These are phyloP conservation scores for Haberlea rhodopensis DNA, from an alignment of 257 asterid genomes.

Conservation along the genomic window DNA sequence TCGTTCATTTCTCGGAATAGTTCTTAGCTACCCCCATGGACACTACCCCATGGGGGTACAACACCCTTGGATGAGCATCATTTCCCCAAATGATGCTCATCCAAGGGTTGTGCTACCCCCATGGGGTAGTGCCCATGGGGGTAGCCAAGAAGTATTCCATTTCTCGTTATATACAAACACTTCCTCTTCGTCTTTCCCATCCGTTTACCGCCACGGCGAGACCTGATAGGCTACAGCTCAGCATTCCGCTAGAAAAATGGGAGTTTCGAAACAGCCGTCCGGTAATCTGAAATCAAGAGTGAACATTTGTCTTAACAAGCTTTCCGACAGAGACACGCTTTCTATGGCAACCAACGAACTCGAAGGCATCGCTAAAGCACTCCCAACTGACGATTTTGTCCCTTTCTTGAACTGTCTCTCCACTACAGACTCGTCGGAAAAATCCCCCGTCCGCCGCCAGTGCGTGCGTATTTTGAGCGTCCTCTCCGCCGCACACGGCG, in stretches of 20 bases:
- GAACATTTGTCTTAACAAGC: constrained; percentile 55
- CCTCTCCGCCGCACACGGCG: constrained; percentile 73
- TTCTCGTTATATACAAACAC: background rate
- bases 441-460: constrained; percentile 89
- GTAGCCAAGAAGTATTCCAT: too few species aligned
- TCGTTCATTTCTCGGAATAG: constrained; percentile 11
- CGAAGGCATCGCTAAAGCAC: constrained; percentile 57
- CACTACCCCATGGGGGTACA: too few species aligned
- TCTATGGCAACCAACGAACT: constrained; percentile 68
- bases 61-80: too few species aligned
- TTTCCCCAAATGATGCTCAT: too few species aligned
- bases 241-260: constrained; percentile 24
- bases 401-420: constrained; percentile 66
- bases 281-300: constrained; percentile 60
- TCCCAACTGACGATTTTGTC: constrained; percentile 48
- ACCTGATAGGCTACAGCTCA: background rate
- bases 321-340: constrained; percentile 82
- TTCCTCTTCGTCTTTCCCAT: constrained; percentile 24
- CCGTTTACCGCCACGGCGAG: background rate
- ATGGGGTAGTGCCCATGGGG: too few species aligned
- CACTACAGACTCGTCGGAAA: constrained; percentile 65
- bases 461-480: constrained; percentile 65
- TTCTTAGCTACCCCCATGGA: too few species aligned
- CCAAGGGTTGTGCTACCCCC: too few species aligned
- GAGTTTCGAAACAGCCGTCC: constrained; percentile 40